Percentiles rank a stretch among this genome's conserved stretches.
Conservation (phyloP, 495 filamentous ascomycete genomes). For the Extremus antarcticus region DNA sequence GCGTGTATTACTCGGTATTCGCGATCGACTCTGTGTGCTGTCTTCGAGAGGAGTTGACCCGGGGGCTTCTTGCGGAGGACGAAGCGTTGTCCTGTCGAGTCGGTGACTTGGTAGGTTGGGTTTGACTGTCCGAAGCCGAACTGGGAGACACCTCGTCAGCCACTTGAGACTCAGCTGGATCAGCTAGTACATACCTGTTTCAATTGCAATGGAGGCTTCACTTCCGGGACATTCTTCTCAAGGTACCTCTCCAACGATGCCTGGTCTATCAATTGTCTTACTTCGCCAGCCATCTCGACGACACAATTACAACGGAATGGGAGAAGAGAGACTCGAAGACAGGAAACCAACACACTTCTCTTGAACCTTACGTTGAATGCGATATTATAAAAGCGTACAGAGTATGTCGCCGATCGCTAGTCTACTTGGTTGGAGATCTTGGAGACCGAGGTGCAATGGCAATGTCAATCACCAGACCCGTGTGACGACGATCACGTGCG, state of each 20-base stretch:
- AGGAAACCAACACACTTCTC: too few relatives aligned
- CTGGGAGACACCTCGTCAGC: constrained; percentile 38
- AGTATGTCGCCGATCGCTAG: too few relatives aligned
- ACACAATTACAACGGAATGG: not conserved
- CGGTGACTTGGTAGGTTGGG: constrained; percentile 84
- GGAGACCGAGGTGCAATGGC: not conserved
- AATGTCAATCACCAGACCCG: not conserved
- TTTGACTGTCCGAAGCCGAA: constrained; percentile 97
- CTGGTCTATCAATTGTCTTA: constrained; percentile 82
- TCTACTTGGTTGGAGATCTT: too few relatives aligned
- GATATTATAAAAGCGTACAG: too few relatives aligned
- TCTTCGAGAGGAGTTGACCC: constrained; percentile 78
- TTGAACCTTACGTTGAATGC: too few relatives aligned
- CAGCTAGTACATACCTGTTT: constrained; percentile 56
- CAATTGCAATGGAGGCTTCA: constrained; percentile 68
- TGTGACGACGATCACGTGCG: constrained; percentile 1
- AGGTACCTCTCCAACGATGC: constrained; percentile 68
- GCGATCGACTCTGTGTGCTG: constrained; percentile 89
- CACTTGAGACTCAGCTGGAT: not conserved
- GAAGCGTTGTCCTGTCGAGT: constrained; percentile 52
- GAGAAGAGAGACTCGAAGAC: not conserved
- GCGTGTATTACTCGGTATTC: constrained; percentile 85
- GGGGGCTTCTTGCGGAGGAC: constrained; percentile 95
- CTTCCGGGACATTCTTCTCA: constrained; percentile 57
- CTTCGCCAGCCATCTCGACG: constrained; percentile 62